These are phyloP conservation scores for Homolaphlyctis polyrhiza DNA, from an alignment of 371 early-diverging fungal genomes.

Conservation along the genomic window DNA sequence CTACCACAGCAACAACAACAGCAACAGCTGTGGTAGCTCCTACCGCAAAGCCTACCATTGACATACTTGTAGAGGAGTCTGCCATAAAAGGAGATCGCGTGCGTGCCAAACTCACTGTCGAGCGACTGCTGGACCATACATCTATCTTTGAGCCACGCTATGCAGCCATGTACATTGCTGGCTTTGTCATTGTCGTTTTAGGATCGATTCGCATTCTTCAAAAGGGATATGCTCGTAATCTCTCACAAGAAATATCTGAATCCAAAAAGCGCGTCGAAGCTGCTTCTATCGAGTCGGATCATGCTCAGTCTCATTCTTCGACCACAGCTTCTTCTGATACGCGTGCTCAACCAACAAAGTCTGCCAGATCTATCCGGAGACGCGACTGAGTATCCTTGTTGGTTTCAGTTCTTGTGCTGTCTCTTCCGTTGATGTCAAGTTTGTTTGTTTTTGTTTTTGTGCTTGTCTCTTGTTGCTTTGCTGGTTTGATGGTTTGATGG, in stretches of 20 bases:
- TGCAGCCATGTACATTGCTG: slow-evolving; percentile 15
- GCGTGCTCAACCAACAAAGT: too few relatives aligned
- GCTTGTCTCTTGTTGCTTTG: too few relatives aligned
- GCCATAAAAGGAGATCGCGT: neutral
- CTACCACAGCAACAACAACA: neutral
- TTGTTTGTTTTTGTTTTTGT: too few relatives aligned
- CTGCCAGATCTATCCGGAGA: too few relatives aligned
- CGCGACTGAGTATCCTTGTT: too few relatives aligned
- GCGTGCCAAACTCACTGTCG: neutral
- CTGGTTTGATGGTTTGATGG: too few relatives aligned
- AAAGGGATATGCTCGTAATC: slow-evolving; percentile 6
- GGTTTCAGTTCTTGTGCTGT: too few relatives aligned
- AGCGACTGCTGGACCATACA: slow-evolving; percentile 13
- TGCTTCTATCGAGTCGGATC: too few relatives aligned
- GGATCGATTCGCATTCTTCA: slow-evolving; percentile 19
- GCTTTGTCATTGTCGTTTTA: slow-evolving; percentile 17
- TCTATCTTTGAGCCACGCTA: slow-evolving; percentile 12
- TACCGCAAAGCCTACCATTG: neutral
- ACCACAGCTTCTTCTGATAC: too few relatives aligned
- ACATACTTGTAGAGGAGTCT: neutral
- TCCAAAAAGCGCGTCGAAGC: neutral
- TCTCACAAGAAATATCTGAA: neutral
- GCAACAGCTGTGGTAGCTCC: too few relatives aligned
- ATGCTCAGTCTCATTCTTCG: too few relatives aligned
- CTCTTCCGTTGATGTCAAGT: too few relatives aligned